A percentile compares a stretch with the other conserved stretches of the same genome.
These are phyloP conservation scores for Arthrocladium fulminans DNA, from an alignment of 2,329 filamentous ascomycete genomes.

Conservation along the genomic window DNA sequence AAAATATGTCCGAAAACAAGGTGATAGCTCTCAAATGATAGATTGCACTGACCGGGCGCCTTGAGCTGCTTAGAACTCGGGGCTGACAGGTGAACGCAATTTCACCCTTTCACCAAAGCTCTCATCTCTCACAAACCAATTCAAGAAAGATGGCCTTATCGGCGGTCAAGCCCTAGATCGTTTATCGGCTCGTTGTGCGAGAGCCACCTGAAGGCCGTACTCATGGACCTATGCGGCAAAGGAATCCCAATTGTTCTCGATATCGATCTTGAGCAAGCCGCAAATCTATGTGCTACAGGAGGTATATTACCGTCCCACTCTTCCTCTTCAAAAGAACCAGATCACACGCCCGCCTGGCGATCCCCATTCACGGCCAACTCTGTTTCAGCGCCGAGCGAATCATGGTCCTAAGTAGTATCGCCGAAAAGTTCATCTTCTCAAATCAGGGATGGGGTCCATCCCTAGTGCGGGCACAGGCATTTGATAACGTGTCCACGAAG, in stretches of 20 bases:
- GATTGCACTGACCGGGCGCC: not conserved
- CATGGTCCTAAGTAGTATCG: not conserved
- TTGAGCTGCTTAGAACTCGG: not conserved
- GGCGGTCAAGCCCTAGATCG: not conserved
- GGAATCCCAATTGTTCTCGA: not conserved
- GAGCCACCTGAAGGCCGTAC: not conserved
- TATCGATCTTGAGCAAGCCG: not conserved
- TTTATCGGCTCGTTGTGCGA: not conserved
- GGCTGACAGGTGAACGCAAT: not conserved
- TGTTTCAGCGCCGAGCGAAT: not conserved
- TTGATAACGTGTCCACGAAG: not conserved
- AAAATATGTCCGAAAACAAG: too few relatives aligned
- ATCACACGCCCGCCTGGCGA: not conserved
- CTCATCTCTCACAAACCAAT: not conserved
- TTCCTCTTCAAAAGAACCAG: not conserved
- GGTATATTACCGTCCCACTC: not conserved
- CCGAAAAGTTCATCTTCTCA: not conserved
- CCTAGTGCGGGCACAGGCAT: not conserved
- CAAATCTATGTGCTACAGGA: not conserved
- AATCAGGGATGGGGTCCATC: not conserved
- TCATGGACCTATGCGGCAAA: not conserved
- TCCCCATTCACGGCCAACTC: not conserved
- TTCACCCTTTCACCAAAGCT: not conserved
- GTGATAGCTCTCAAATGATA: too few relatives aligned
- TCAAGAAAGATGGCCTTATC: not conserved